Percentiles rank a stretch among this genome's conserved stretches.
Conservation (phyloP, 2,329 filamentous ascomycete species). For the Aspergillaceae sp. region DNA sequence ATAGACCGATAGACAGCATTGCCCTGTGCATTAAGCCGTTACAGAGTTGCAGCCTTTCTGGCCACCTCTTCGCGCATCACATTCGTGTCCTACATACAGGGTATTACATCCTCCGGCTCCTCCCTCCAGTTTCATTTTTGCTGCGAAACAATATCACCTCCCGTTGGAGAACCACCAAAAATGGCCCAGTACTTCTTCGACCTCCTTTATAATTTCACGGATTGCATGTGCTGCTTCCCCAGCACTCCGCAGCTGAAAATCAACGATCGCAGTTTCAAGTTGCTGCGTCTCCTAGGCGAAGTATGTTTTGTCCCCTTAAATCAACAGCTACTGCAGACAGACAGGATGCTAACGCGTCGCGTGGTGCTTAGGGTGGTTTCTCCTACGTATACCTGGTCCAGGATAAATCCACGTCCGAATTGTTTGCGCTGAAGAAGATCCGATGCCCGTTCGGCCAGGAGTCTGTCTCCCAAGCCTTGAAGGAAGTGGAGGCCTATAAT, state of each 20-base stretch:
- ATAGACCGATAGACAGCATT: too few species aligned
- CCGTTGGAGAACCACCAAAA: background rate
- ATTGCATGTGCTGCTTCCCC: constrained; percentile 94
- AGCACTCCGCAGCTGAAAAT: constrained; percentile 90
- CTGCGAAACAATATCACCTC: background rate
- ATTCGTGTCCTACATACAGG: background rate
- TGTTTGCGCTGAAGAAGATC: constrained; percentile 97
- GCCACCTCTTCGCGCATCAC: background rate
- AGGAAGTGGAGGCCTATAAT: constrained; percentile 93
- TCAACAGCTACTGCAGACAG: background rate
- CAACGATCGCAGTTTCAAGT: constrained; percentile 92
- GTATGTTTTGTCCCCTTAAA: constrained; percentile 39
- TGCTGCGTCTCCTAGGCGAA: constrained; percentile 85
- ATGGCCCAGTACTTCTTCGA: constrained; percentile 85
- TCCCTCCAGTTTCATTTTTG: background rate
- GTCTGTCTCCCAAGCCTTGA: constrained; percentile 87
- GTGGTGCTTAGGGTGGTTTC: constrained; percentile 66
- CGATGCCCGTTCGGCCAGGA: constrained; percentile 96
- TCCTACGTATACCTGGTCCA: constrained; percentile 98
- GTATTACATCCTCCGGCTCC: background rate
- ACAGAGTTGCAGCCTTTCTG: too few species aligned
- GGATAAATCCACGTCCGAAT: constrained; percentile 70
- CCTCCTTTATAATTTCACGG: constrained; percentile 81
- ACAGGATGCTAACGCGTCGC: background rate
- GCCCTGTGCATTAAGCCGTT: too few species aligned